Conservation (phyloP, 345 rosid species). For the Viola odorata region DNA sequence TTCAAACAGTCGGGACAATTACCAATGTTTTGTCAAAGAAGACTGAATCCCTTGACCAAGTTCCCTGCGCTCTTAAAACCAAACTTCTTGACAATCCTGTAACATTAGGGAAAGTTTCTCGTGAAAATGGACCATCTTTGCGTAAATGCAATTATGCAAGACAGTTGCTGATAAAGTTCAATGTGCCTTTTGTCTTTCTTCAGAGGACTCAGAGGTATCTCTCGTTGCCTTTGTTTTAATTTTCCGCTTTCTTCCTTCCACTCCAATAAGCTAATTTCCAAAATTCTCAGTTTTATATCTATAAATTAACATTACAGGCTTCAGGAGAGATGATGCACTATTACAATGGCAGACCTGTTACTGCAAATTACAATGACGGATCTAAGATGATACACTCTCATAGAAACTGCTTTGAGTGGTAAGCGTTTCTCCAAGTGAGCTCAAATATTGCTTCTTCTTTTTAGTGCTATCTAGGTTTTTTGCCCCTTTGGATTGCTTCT, state of each 20-base stretch:
- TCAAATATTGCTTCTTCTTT: no score
- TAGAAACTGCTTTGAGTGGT: conserved; percentile 88
- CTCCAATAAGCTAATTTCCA: not conserved
- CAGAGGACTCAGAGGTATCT: conserved; percentile 63
- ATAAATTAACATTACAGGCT: conserved; percentile 39
- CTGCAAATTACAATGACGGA: conserved; percentile 48
- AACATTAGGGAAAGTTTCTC: conserved; percentile 19
- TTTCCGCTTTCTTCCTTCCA: not conserved
- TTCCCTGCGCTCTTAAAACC: conserved; percentile 13
- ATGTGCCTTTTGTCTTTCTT: conserved; percentile 81
- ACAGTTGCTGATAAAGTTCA: conserved; percentile 14
- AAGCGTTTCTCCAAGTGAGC: conserved; percentile 14
- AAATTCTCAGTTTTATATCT: conserved; percentile 5
- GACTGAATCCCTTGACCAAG: conserved; percentile 14
- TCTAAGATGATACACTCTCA: conserved; percentile 63
- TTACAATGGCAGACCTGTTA: conserved; percentile 54
- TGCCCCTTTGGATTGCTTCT: no score
- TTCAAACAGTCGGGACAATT: not conserved
- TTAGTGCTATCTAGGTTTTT: no score
- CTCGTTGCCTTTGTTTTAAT: conserved; percentile 9
- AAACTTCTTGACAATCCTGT: conserved; percentile 20
- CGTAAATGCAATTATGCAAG: conserved; percentile 38
- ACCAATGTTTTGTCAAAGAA: conserved; percentile 6
- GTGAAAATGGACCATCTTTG: conserved; percentile 21
- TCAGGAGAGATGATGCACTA: conserved; percentile 85